A percentile compares a stretch with the other conserved stretches of the same genome.
phyloP scores from a whole-genome alignment of 108 stramenopile species.

The Cyclotella atomus region DNA sequence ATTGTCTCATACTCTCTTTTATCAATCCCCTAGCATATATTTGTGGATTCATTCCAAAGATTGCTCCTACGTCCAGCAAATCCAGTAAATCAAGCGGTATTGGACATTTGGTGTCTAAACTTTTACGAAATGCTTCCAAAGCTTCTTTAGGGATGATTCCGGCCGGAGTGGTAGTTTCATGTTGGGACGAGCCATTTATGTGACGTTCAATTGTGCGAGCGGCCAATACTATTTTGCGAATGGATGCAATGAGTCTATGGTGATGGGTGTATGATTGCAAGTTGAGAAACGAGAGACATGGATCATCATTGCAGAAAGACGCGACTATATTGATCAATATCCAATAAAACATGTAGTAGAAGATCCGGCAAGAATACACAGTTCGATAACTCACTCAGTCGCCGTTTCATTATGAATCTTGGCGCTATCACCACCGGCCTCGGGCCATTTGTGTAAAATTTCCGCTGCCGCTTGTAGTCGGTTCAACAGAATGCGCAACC shows the following conservation, averaged over 20 bases:
- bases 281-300: too few relatives aligned
- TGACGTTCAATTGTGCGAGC: slow-evolving; percentile 65
- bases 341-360: too few relatives aligned
- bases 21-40: slow-evolving; percentile 80
- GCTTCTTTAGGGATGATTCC: slow-evolving; percentile 38
- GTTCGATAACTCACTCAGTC: slow-evolving; percentile 18
- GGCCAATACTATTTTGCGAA: slow-evolving; percentile 53
- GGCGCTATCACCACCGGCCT: slow-evolving; percentile 61
- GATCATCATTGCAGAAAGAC: too few relatives aligned
- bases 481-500: slow-evolving; percentile 63
- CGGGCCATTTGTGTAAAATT: slow-evolving; percentile 76
- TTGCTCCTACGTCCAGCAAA: slow-evolving; percentile 68
- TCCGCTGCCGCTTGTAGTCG: slow-evolving; percentile 62
- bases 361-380: too few relatives aligned
- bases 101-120: slow-evolving; percentile 61
- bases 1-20: slow-evolving; percentile 69
- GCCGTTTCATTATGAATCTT: slow-evolving; percentile 72
- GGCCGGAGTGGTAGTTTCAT: slow-evolving; percentile 1
- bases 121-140: slow-evolving; percentile 43
- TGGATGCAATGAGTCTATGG: slow-evolving; percentile 58
- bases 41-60: slow-evolving; percentile 76
- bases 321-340: too few relatives aligned
- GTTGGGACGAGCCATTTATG: slow-evolving; percentile 45
- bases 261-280: not conserved
- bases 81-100: slow-evolving; percentile 83